Evolutionary conservation across 163 green algal genomes (phyloP).

Genomic region (Coccomyxa subellipsoidea): DNA sequence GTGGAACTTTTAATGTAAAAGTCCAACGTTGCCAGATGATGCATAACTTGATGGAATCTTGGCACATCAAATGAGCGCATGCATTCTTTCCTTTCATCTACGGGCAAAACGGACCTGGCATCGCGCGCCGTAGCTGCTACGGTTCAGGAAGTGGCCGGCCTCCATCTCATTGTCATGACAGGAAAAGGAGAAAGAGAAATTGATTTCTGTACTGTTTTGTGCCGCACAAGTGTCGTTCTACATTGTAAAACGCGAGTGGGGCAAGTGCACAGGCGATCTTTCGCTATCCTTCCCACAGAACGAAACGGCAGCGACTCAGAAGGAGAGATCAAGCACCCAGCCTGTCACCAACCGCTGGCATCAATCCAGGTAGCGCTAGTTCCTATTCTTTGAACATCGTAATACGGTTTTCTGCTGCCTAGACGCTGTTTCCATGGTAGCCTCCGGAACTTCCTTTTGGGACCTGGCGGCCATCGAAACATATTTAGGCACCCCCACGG

Average conservation of each 20-base stretch:
- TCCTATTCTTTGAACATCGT: too few relatives aligned
- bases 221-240: background rate
- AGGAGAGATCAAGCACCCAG: background rate
- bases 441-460: background rate
- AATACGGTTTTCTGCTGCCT: background rate
- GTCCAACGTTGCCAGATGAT: background rate
- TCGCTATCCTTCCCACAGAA: background rate
- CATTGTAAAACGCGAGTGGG: background rate
- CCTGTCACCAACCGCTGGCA: background rate
- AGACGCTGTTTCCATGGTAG: too few relatives aligned
- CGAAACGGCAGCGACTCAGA: background rate
- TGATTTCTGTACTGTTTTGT: too few relatives aligned
- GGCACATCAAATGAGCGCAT: background rate
- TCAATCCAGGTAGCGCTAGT: background rate
- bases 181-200: too few relatives aligned
- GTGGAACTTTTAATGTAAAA: background rate
- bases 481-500: too few relatives aligned
- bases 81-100: background rate
- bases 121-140: background rate
- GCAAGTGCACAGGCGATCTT: background rate
- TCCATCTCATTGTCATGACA: background rate
- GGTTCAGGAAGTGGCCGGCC: background rate
- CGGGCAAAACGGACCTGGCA: background rate
- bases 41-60: background rate
- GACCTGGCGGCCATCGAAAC: background rate